Evolutionary conservation across 2,329 filamentous ascomycete species (phyloP), one percentile per base, ranked within the genome.

Genomic region (Trichoderma harzianum): DNA sequence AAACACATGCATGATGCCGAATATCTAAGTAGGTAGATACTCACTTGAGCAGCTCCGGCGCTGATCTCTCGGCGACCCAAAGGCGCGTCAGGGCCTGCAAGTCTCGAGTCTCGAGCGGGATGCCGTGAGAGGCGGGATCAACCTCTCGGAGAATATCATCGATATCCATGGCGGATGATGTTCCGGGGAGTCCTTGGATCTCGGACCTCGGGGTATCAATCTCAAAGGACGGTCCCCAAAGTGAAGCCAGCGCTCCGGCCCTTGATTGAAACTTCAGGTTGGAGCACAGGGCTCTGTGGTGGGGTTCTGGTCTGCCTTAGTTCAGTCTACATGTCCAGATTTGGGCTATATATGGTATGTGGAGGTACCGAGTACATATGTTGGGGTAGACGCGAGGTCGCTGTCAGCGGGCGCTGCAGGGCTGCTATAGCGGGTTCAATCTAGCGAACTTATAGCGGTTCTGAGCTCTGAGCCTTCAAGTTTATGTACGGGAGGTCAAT

Each of bases 41-140:
- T 82, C 90, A 98, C 82, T 91, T 89, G 51, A 98, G 85, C n/a
- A 99, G 86, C 82, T 98, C 95, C 3, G 95, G 94, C 58, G 94
- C 91, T 71, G 92, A 93, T 76, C 96, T 90, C 82, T 99, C 97
- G 57, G 95, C 93, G 58, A 98, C 89, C 95, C 95, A 99, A 77
- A 91, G 92, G 77, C 95, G 92, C 76, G 95, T 98, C 76, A 99
- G 85, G 68, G 93, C 90, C 81, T 98, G 94, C 76, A 98, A 87
- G 82, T 98, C 95, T 78, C 90, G 87, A 55, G 87, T 90, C 76
- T 89, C 88, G 66, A 83, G 82, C 3, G 89, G 88, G 21, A 89
- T 81, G 43, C 84, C 80, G 75, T 89, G 84, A 69, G 84, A 82
- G 72, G 84, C 80, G 64, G 87, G 89, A 80, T 93, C 91, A 76